Conservation (phyloP, 805 yeast genomes). For the Kluyveromyces wickerhamii region DNA sequence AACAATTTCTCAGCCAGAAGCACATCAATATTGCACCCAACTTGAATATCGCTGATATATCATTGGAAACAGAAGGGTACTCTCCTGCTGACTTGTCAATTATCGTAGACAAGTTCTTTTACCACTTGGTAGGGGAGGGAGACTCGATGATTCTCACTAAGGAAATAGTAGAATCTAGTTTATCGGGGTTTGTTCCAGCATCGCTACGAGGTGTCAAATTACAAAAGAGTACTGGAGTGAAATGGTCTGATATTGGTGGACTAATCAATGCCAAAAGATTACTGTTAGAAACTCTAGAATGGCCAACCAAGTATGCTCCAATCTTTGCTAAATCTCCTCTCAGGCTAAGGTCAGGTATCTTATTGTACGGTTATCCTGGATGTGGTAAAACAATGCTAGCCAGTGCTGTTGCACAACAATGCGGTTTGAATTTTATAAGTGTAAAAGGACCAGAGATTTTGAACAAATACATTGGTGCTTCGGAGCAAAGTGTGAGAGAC, state of each 20-base stretch:
- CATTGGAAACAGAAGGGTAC: slow-evolving; percentile 79
- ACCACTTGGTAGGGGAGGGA: slow-evolving; percentile 51
- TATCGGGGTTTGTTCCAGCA: slow-evolving; percentile 69
- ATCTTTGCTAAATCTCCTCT: slow-evolving; percentile 86
- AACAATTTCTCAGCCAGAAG: slow-evolving; percentile 33
- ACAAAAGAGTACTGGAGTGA: slow-evolving; percentile 50
- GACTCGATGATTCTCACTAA: slow-evolving; percentile 19
- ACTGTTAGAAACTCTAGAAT: slow-evolving; percentile 80
- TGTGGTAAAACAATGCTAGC: slow-evolving; percentile 94
- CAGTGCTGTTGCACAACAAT: slow-evolving; percentile 86
- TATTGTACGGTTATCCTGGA: slow-evolving; percentile 94
- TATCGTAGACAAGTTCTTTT: slow-evolving; percentile 60
- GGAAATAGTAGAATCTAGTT: slow-evolving; percentile 44
- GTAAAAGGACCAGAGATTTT: slow-evolving; percentile 94
- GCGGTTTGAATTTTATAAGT: slow-evolving; percentile 88
- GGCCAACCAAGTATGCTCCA: slow-evolving; percentile 97
- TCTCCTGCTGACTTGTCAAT: slow-evolving; percentile 74
- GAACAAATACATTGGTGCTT: slow-evolving; percentile 94
- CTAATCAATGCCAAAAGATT: slow-evolving; percentile 65
- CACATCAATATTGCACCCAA: slow-evolving; percentile 31
- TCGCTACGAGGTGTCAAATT: slow-evolving; percentile 80
- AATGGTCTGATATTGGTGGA: slow-evolving; percentile 91
- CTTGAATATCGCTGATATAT: slow-evolving; percentile 43
- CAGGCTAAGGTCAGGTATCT: slow-evolving; percentile 79
- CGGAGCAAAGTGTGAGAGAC: slow-evolving; percentile 91